Evolutionary conservation across 2,329 filamentous ascomycete species (phyloP), one percentile per base, ranked within the genome.

Genomic region (Stachybotrys elegans): DNA sequence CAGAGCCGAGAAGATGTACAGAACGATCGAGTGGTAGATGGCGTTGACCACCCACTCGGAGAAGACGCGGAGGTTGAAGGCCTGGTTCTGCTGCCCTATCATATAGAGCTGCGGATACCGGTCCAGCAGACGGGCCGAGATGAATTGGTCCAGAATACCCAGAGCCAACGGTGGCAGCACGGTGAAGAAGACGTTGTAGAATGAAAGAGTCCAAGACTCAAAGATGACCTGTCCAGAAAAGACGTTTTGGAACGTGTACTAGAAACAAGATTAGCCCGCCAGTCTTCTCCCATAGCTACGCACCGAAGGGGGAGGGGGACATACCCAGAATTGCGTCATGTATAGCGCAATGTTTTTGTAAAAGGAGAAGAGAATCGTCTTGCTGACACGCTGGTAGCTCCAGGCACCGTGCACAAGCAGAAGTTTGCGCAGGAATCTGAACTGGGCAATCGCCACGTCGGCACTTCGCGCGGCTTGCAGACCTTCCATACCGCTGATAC

Each of bases 341-440:
- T 97, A 98, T 49, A 98, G 75, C 17, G 91, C 86, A 54, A 97
- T 96, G 69, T 98, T 98, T 76, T 98, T 98, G 76, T 98, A 98
- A 66, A 97, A 98, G 6, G 93, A 97, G 69, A 95, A 98, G 50
- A 98, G 68, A 57, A 98, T 97, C 47, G 95, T 90, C 70, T 95
- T 95, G 76, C 87, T 92, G 62, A 98, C 86, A 47, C 93, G 86
- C 63, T 96, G 92, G 62, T 98, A 98, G 62, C 89, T 95, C 93
- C 93, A 98, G 6, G 91, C 85, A 20, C 93, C 93, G 60, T 98
- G 93, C 11, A 98, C 93, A 21, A 98, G 78, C 22, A 97, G 78
- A 43, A 98, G 74, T 69, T 98, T 98, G 53, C 90, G 86, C 40
- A 98, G 79, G 67, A 86, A 98, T 45, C 92, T 84, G 75, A 98